phyloP scores from a whole-genome alignment of 2,329 filamentous ascomycete species.

The Fusarium sp. region DNA sequence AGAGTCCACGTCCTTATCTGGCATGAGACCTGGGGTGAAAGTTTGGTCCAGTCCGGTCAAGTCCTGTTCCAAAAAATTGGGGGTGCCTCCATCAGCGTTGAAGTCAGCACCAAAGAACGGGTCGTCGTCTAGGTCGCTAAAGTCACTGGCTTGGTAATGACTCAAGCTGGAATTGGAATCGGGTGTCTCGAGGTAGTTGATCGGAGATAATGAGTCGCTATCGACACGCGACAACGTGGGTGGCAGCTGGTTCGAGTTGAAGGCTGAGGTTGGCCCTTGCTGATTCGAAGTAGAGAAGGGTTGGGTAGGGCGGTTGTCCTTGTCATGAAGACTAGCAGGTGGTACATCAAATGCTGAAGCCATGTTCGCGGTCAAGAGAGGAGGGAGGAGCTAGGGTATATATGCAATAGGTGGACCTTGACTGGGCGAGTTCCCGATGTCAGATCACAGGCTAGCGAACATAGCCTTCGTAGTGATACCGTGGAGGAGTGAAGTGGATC shows the following conservation, averaged over 20 bases:
- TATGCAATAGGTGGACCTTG: conserved; percentile 51
- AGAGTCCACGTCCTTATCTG: conserved; percentile 45
- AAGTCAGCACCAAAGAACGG: conserved; percentile 67
- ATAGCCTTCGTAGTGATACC: conserved; percentile 48
- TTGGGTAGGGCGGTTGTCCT: conserved; percentile 49
- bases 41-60: conserved; percentile 42
- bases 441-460: conserved; percentile 51
- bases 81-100: conserved; percentile 57
- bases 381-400: conserved; percentile 50
- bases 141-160: conserved; percentile 65
- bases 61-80: conserved; percentile 61
- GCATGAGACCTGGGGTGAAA: conserved; percentile 31
- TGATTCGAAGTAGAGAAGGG: conserved; percentile 43
- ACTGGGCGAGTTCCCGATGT: conserved; percentile 46
- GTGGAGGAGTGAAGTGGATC: conserved; percentile 37
- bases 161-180: conserved; percentile 63
- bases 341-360: conserved; percentile 60
- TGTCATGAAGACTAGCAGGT: conserved; percentile 57
- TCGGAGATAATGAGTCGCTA: conserved; percentile 50
- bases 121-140: conserved; percentile 62
- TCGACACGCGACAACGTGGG: conserved; percentile 59
- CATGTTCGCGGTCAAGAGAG: conserved; percentile 53
- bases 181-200: conserved; percentile 60
- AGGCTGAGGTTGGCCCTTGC: conserved; percentile 51
- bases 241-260: conserved; percentile 58